Evolutionary conservation across 352 stramenopile genomes (phyloP), one percentile per base, ranked within the genome.

Genomic region (Thalassiosira exigua): DNA sequence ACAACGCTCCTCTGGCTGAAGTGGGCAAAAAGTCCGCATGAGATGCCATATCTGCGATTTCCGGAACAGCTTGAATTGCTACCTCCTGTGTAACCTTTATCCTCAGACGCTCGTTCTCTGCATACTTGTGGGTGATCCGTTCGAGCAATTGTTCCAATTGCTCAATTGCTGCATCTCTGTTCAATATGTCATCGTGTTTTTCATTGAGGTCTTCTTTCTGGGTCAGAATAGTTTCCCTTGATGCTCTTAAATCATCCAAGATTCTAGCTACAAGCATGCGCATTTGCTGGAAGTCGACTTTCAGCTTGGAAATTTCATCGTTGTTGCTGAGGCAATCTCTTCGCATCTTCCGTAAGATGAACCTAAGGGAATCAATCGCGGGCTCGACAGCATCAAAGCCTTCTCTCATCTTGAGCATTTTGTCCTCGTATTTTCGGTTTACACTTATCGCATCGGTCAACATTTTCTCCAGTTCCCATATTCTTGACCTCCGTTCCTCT

Each of bases 111-210:
- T 79, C 75, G 14, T 76, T 73, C 26, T 84, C 69, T 0, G 76
- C 69, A 48, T 74, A 83, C 57, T 53, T 65, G 30, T 83, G 67
- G 54, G 75, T 84, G 5, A 84, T 80, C n/a, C 66, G 58, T 42
- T 79, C 19, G 1, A 84, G 57, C 9, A 84, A 46, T 4, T 64
- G 54, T 50, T 84, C 76, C 11, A 84, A 32, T 9, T 80, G 54
- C 29, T 61, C n/a, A 3, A 84, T 80, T 54, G 57, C 69, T 0
- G 12, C n/a, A 54, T 84, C 76, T 66, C 76, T 79, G 12, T 39
- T 51, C 2, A 41, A 46, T n/a, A 84, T 59, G 21, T 76, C 76
- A 36, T 48, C 30, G 39, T 76, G 19, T 19, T 65, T 68, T n/a
- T 79, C 53, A 3, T 19, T 9, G 2, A 80, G 27, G 32, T 42